A percentile compares a stretch with the other conserved stretches of the same genome.
Conservation (phyloP, 2,329 filamentous ascomycete genomes). For the Fusarium fujikuroi region DNA sequence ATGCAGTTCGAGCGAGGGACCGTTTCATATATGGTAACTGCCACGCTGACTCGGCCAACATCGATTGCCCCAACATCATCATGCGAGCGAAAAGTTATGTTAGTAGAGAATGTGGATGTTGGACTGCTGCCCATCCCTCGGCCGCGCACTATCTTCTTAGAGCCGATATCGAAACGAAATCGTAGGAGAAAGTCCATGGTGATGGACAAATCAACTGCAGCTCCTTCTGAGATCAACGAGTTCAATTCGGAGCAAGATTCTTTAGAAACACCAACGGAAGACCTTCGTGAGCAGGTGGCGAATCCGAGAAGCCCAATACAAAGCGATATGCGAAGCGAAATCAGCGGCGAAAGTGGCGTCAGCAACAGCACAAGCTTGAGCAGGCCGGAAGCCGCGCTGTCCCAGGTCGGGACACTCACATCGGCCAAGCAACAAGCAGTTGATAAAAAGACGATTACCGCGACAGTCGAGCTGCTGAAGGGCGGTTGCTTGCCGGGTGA, state of each 20-base stretch:
- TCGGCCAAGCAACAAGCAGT: conserved; percentile 56
- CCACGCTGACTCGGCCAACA: conserved; percentile 88
- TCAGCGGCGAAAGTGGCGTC: conserved; percentile 75
- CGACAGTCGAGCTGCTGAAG: conserved; percentile 83
- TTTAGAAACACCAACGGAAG: conserved; percentile 56
- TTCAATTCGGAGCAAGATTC: conserved; percentile 50
- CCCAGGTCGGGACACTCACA: conserved; percentile 47
- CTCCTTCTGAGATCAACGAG: conserved; percentile 54
- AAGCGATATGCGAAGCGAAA: conserved; percentile 72
- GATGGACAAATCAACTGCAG: conserved; percentile 57
- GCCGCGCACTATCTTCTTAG: conserved; percentile 84
- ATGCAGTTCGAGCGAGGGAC: conserved; percentile 91
- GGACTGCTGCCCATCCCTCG: conserved; percentile 78
- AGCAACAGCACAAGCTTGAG: conserved; percentile 74
- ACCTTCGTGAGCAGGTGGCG: conserved; percentile 49
- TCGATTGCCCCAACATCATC: conserved; percentile 83
- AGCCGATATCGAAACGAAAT: conserved; percentile 80
- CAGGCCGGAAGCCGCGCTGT: conserved; percentile 56
- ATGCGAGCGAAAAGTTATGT: conserved; percentile 82
- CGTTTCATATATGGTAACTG: conserved; percentile 89
- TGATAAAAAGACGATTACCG: conserved; percentile 84
- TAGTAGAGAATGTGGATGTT: conserved; percentile 87
- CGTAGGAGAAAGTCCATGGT: conserved; percentile 68
- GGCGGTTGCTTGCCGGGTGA: conserved; percentile 90
- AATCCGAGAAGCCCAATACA: conserved; percentile 56